phyloP scores from a whole-genome alignment of 768 basidiomycete species.

The Cubamyces lactineus region DNA sequence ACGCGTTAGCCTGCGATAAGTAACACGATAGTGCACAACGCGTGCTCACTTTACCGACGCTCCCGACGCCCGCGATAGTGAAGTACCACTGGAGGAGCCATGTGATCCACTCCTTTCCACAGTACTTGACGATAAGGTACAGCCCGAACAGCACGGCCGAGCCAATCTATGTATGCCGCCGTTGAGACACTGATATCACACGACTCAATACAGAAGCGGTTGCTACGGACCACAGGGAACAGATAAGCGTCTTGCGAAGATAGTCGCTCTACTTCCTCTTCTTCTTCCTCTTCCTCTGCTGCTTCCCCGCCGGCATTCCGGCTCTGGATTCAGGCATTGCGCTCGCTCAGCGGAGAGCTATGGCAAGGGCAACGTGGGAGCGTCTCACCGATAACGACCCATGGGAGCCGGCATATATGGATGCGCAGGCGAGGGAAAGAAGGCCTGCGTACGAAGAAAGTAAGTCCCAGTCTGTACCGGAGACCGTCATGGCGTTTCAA shows the following conservation, averaged over 20 bases:
- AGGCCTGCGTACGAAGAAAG: constrained; percentile 72
- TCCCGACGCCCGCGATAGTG: constrained; percentile 62
- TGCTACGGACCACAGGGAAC: constrained; percentile 67
- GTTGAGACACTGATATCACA: constrained; percentile 2
- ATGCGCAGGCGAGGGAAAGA: constrained; percentile 61
- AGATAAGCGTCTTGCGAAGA: constrained; percentile 73
- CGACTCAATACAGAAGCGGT: constrained; percentile 1
- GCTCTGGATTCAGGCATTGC: constrained; percentile 3
- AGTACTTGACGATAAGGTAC: constrained; percentile 71
- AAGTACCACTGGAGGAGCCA: constrained; percentile 79
- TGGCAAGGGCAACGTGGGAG: constrained; percentile 4
- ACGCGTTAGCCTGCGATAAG: constrained; percentile 5
- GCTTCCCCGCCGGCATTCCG: constrained; percentile 26
- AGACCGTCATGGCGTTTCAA: constrained; percentile 7
- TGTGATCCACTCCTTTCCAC: constrained; percentile 85
- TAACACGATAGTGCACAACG: not conserved
- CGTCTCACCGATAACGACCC: constrained; percentile 62
- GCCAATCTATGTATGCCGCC: constrained; percentile 52
- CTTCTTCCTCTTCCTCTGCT: constrained; percentile 58
- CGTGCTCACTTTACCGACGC: constrained; percentile 65
- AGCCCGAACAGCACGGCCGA: constrained; percentile 69
- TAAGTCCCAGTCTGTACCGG: constrained; percentile 54
- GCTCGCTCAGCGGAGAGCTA: constrained; percentile 12
- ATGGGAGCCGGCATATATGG: constrained; percentile 72
- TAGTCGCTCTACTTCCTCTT: constrained; percentile 60